phyloP scores from a whole-genome alignment of 306 rosid genomes.

The Glycyrrhiza uralensis region DNA sequence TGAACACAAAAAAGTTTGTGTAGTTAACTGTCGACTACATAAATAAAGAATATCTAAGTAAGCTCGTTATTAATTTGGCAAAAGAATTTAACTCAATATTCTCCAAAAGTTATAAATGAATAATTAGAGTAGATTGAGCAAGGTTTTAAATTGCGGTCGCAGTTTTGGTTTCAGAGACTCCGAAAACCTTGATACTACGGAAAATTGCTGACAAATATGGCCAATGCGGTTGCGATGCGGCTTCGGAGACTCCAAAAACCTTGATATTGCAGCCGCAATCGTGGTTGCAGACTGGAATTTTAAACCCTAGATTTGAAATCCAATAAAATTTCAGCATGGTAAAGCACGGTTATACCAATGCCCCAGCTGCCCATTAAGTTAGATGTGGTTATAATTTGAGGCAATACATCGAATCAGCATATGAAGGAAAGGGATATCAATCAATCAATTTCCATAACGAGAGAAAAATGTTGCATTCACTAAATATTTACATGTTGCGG shows the following conservation, averaged over 20 bases:
- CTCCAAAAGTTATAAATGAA: background rate
- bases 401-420: background rate
- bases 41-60: background rate
- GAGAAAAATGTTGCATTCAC: background rate
- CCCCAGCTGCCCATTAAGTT: background rate
- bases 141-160: background rate
- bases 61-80: background rate
- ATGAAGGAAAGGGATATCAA: background rate
- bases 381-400: background rate
- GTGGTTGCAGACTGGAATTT: no score
- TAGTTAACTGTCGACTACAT: background rate
- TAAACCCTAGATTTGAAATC: no score
- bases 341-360: background rate
- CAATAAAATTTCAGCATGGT: no score
- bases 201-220: no score
- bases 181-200: no score
- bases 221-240: no score
- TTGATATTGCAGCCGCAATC: no score
- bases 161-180: no score
- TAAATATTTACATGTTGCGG: constrained; percentile 66
- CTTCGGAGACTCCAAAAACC: no score
- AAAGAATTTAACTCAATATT: background rate
- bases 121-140: background rate
- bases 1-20: background rate
- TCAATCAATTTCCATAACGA: background rate